Conservation (phyloP, 1,139 yeast species). For the Tardiomyces depauwii region DNA sequence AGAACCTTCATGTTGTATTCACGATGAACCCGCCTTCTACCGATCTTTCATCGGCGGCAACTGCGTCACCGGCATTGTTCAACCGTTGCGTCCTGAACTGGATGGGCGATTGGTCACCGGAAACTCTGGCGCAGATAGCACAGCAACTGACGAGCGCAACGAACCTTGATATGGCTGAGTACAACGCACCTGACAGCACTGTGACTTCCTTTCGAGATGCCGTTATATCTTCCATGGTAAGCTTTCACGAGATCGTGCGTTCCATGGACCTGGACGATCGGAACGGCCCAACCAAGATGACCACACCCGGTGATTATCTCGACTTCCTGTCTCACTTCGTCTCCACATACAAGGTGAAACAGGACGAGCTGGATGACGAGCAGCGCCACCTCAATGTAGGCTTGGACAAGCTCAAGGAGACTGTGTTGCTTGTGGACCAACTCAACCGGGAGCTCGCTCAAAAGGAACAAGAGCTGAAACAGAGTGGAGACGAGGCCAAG, state of each 20-base stretch:
- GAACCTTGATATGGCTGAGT: constrained; percentile 29
- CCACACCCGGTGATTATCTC: constrained; percentile 50
- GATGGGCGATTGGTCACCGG: constrained; percentile 75
- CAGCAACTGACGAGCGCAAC: constrained; percentile 30
- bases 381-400: constrained; percentile 71
- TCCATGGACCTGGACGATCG: constrained; percentile 2
- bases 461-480: constrained; percentile 39
- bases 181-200: background rate
- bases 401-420: constrained; percentile 61
- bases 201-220: constrained; percentile 33
- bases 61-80: constrained; percentile 82
- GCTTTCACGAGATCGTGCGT: constrained; percentile 28
- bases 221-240: constrained; percentile 37
- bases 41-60: constrained; percentile 32
- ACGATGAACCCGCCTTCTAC: constrained; percentile 51
- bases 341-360: constrained; percentile 33
- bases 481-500: constrained; percentile 60
- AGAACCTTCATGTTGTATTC: constrained; percentile 73
- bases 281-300: constrained; percentile 7
- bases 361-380: constrained; percentile 43
- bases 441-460: constrained; percentile 43
- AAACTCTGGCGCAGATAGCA: constrained; percentile 43
- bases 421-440: constrained; percentile 61
- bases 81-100: constrained; percentile 84
- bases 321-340: constrained; percentile 41